Evolutionary conservation across 148 eudicot species (phyloP).

Genomic region (Chenopodium suecicum): DNA sequence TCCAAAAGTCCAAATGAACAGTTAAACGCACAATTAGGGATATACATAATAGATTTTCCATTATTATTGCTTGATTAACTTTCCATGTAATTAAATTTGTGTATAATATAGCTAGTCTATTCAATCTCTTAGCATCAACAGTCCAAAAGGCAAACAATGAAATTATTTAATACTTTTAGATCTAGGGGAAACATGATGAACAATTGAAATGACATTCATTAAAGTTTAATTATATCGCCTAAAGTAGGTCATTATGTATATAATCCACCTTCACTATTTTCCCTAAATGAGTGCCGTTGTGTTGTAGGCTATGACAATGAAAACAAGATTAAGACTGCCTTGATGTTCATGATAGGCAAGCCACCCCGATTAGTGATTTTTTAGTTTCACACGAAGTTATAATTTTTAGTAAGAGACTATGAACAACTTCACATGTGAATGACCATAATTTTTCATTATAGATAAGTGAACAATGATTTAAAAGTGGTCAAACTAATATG

Average conservation of each 20-base stretch:
- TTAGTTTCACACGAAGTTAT: no score
- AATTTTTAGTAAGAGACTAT: no score
- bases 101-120: not conserved
- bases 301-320: no score
- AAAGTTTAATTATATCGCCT: not conserved
- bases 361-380: no score
- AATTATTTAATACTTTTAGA: not conserved
- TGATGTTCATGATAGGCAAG: no score
- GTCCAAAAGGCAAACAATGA: not conserved
- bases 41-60: constrained; percentile 8
- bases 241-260: not conserved
- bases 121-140: not conserved
- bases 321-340: no score
- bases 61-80: not conserved
- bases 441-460: no score
- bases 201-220: constrained; percentile 8
- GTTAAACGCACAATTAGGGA: constrained; percentile 1
- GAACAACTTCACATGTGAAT: no score
- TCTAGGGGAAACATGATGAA: not conserved
- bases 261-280: not conserved
- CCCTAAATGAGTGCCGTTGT: no score
- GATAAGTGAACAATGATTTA: no score
- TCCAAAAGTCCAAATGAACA: not conserved
- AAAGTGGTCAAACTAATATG: no score
- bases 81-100: not conserved